Percentiles rank a stretch among this genome's conserved stretches.
phyloP scores from a whole-genome alignment of 345 rosid species.

The Hibiscus tridactylites region DNA sequence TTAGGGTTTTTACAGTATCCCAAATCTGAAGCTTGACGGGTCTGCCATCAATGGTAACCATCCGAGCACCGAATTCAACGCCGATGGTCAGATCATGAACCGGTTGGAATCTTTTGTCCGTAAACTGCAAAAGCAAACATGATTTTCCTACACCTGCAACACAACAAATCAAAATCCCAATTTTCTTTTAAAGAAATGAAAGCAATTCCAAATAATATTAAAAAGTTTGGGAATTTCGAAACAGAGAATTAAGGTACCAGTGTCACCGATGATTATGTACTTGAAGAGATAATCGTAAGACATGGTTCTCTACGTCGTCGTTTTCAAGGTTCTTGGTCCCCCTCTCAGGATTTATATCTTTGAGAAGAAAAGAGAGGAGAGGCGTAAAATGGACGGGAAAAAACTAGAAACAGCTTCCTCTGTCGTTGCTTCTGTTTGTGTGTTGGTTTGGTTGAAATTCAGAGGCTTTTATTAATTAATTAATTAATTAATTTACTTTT shows the following conservation, averaged over 20 bases:
- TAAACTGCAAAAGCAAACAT: slow-evolving; percentile 60
- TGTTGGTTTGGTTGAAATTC: not conserved
- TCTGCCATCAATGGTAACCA: slow-evolving; percentile 53
- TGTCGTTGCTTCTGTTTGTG: not conserved
- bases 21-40: slow-evolving; percentile 72
- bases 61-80: slow-evolving; percentile 70
- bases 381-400: not conserved
- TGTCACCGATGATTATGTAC: slow-evolving; percentile 55
- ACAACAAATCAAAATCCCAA: not conserved
- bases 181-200: not conserved
- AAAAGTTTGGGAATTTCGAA: not conserved
- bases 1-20: slow-evolving; percentile 41
- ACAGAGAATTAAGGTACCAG: not conserved
- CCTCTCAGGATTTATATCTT: not conserved
- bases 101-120: slow-evolving; percentile 73
- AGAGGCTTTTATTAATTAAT: too few species aligned
- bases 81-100: slow-evolving; percentile 71
- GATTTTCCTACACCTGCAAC: slow-evolving; percentile 61
- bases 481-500: too few species aligned
- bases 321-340: not conserved
- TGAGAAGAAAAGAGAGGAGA: not conserved
- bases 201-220: not conserved
- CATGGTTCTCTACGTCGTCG: slow-evolving; percentile 21
- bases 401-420: not conserved
- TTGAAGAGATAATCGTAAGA: slow-evolving; percentile 19